Base-by-base conservation (phyloP, 768 basidiomycete species). In the Auriscalpium orientale region DNA sequence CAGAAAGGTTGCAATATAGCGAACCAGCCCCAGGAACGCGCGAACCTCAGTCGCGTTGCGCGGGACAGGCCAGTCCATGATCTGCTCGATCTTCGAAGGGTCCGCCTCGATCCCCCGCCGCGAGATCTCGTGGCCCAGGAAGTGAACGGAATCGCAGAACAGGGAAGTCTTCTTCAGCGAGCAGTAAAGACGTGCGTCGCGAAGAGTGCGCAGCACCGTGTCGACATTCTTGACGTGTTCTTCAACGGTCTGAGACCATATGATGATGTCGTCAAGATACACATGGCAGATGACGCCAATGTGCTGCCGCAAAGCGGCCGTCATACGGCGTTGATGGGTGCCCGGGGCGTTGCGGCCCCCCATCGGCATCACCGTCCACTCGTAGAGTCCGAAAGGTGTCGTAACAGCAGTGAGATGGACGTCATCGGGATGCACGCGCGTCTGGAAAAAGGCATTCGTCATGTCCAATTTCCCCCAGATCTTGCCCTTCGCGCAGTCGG, bases 361-460 rank as follows among this genome's bases (percentile, higher is more conserved):
- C 71, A 79, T 47, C 4, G 28, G 28, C 28, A 28, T 28, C 1
- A 28, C 28, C 2, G 28, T 28, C 28, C 28, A 28, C 28, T 80
- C 74, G 55, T 69, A 79, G 0, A 66, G 53, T 0, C 78, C 73
- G 22, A 70, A 70, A 0, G 70, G 74, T 0, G 73, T 79, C 0
- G 59, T 59, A 0, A 77, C 72, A 0, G 74, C 75, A 0, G 74
- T 76, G 20, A 67, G 64, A 0, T 58, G 44, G 0, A 64, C 45
- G 36, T 62, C 47, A 6, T 64, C 58, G 1, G 51, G 52, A 13
- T 58, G 50, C 0, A 66, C 54, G 7, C 28, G 28, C 28, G 28
- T 28, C 28, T 28, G 28, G 28, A 28, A 28, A 28, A 28, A 28
- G 28, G 28, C 28, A 4, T 28, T 28, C 0, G 28, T 28, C 28